Conservation (phyloP, 169 alveolate genomes). For the Perkinsus chesapeaki region DNA sequence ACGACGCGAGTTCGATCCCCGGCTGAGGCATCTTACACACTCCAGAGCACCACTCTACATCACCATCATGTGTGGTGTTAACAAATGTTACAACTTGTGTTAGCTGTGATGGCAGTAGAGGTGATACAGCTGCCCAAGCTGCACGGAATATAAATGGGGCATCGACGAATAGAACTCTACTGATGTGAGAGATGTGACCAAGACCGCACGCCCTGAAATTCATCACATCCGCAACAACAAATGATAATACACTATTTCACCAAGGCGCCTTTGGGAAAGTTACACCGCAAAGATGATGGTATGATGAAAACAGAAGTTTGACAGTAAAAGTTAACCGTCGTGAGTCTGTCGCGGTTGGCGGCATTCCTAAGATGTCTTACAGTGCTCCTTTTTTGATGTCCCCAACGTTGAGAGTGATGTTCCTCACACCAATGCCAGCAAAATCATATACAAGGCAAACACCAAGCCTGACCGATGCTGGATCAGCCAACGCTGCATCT, state of each 20-base stretch:
- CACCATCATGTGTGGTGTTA: background rate
- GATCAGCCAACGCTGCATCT: background rate
- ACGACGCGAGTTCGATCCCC: background rate
- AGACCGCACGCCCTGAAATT: background rate
- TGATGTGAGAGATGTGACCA: background rate
- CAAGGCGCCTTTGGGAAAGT: too few species aligned
- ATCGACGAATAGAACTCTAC: background rate
- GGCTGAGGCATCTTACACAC: background rate
- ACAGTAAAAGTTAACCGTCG: too few species aligned
- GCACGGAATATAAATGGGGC: background rate
- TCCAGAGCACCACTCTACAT: background rate
- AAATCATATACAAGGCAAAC: background rate
- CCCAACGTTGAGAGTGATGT: background rate
- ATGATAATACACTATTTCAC: too few species aligned
- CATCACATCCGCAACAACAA: background rate
- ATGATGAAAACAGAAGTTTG: too few species aligned
- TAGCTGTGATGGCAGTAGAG: background rate
- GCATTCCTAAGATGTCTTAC: too few species aligned
- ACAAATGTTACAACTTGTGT: background rate
- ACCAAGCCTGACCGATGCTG: background rate
- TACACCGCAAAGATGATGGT: too few species aligned
- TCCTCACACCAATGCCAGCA: background rate
- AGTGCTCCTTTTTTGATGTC: background rate
- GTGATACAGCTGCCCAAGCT: background rate
- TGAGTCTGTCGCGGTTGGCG: too few species aligned